Base-by-base conservation (phyloP, 306 rosid species). In the Ammopiptanthus mongolicus region DNA sequence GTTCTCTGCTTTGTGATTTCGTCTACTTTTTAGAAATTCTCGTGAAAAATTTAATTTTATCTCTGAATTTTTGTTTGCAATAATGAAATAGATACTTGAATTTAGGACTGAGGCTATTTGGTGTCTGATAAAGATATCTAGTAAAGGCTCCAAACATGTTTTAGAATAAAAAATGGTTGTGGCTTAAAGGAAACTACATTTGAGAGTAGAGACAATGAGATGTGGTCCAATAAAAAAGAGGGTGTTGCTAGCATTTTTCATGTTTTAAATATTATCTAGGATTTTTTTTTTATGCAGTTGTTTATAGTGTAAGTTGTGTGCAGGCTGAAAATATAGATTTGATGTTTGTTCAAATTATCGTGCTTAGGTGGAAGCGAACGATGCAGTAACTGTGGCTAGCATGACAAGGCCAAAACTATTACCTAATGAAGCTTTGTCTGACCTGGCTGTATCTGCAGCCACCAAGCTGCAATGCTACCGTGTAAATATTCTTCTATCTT, bases 311-410 rank as follows among this genome's bases (percentile, higher is more conserved):
- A 58, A 66, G 34, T 17, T 69, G 60, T 76, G 28, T 52, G 71
- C 15, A 39, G 69, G 28, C 6, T 63, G n/a, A n/a, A n/a, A 61
- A 61, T 63, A 46, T 33, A n/a, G 57, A 21, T 46, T 34, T 55
- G 21, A 61, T 65, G 17, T 25, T 80, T 59, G 3, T 25, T 85
- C 31, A 51, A 17, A 76, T 41, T 73, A 10, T 22, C 76, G 12
- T 72, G 59, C 47, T 52, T 73, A 95, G 98, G 98, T 91, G 80
- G 97, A 95, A 84, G 84, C 88, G 50, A 91, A 95, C 69, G 91
- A 95, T 87, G 98, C 96, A 21, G 97, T 95, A 62, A 81, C 97
- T 1, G 98, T 91, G 74, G 91, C 96, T 65, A 74, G 97, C 75
- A 91, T 91, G 97, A 88, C 87, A 21, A 82, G 87, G 87, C 97